A percentile compares a stretch with the other conserved stretches of the same genome.
phyloP scores from a whole-genome alignment of 257 asterid species.

The Eustoma russellianum region DNA sequence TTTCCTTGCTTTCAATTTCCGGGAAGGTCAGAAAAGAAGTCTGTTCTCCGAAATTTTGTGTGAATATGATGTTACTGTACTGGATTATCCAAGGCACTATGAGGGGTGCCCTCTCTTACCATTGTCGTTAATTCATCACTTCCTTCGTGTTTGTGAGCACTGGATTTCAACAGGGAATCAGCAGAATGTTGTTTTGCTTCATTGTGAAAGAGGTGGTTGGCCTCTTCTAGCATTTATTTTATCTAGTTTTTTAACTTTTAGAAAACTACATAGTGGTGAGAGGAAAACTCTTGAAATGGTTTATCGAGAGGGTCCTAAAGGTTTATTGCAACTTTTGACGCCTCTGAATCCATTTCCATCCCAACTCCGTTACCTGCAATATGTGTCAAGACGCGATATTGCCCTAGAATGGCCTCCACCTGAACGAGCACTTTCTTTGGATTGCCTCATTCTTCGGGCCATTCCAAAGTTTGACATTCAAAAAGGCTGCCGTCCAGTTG shows the following conservation, averaged over 20 bases:
- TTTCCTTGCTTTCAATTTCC: conserved; percentile 85
- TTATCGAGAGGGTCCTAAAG: conserved; percentile 88
- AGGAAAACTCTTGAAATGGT: conserved; percentile 80
- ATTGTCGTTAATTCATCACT: conserved; percentile 75
- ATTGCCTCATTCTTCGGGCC: conserved; percentile 82
- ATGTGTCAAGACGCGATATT: conserved; percentile 77
- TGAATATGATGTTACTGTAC: conserved; percentile 75
- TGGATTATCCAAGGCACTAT: conserved; percentile 97
- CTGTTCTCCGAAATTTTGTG: conserved; percentile 82
- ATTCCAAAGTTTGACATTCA: conserved; percentile 81
- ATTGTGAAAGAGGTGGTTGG: conserved; percentile 98
- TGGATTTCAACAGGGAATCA: conserved; percentile 75
- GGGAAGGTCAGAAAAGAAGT: conserved; percentile 92
- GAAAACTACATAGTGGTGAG: conserved; percentile 79
- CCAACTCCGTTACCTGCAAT: conserved; percentile 91
- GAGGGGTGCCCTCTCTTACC: conserved; percentile 98
- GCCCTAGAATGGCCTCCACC: conserved; percentile 96
- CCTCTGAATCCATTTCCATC: conserved; percentile 94
- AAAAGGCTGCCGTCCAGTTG: conserved; percentile 89
- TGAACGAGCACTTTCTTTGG: conserved; percentile 88
- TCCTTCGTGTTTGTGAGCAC: conserved; percentile 83
- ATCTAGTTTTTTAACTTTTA: conserved; percentile 79
- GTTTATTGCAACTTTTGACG: conserved; percentile 77
- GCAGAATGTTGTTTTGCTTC: conserved; percentile 81
- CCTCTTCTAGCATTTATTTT: conserved; percentile 72